Base-by-base conservation (phyloP, 306 rosid species). In the Vigna hirtella region DNA sequence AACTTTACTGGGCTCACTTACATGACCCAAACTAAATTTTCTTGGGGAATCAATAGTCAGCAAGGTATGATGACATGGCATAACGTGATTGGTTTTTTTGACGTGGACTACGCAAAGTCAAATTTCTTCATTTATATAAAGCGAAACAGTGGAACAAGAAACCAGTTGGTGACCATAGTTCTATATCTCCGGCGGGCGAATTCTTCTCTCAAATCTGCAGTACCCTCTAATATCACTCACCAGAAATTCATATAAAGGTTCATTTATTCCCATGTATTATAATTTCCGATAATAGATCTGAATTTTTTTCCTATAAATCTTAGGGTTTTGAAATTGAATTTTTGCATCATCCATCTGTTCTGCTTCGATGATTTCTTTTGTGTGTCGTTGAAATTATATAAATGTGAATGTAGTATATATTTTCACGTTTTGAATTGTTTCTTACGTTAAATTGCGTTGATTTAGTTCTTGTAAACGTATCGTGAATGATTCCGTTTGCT, bases 321-420 rank as follows among this genome's bases (percentile, higher is more conserved):
- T 45, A 45, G 50, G 53, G 53, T 49, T 49, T 13, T 49, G 26
- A 63, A 70, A 61, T 70, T 30, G 72, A 22, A 15, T 8, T 36
- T 24, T 20, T 10, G 4, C 50, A 11, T 12, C 50, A 8, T 15
- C 20, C 40, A 61, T 22, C 63, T 61, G 48, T 56, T 49, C 38
- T 64, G 43, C 24, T 50, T 73, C 24, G 7, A 11, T 53, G 9
- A 2, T 28, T 1, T 36, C 34, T 12, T n/a, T 12, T 65, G 0
- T 38, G n/a, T 17, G n/a, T 66, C 22, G 18, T 56, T 47, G 42
- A 30, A 36, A 11, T 40, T 40, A 18, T 66, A 11, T 2, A 5
- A 10, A 17, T 42, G 49, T 40, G 52, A 47, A 22, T 73, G 10
- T 71, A 7, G 11, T 4, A 34, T 32, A 9, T 42, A 2, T 42